Percentiles rank a stretch among this genome's conserved stretches.
These are phyloP conservation scores for Graphilbum sp. DNA, from an alignment of 2,329 filamentous ascomycete species.

Conservation along the genomic window DNA sequence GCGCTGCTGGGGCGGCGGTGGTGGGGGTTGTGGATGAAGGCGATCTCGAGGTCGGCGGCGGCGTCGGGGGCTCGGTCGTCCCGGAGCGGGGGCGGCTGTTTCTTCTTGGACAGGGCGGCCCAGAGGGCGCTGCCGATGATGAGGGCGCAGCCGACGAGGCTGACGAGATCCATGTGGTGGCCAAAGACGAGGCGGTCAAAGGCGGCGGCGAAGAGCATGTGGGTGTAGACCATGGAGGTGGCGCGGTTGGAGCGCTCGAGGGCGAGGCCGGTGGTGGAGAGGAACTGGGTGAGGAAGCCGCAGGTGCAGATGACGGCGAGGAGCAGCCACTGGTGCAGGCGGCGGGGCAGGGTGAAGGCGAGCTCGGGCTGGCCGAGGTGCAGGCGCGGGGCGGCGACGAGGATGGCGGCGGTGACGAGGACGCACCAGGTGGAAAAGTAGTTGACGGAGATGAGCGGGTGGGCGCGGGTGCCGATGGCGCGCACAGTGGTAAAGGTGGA, in stretches of 20 bases:
- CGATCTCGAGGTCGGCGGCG: slow-evolving; percentile 18
- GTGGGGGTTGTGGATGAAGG: not conserved
- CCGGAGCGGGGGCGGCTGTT: too few relatives aligned
- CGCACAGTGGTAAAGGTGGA: slow-evolving; percentile 61
- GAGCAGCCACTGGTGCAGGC: slow-evolving; percentile 43
- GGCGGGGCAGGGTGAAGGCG: slow-evolving; percentile 24
- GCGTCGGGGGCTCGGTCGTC: slow-evolving; percentile 17
- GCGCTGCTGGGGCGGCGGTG: not conserved
- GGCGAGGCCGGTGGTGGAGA: slow-evolving; percentile 62
- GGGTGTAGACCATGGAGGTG: slow-evolving; percentile 40
- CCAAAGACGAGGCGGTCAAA: slow-evolving; percentile 38
- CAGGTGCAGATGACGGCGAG: slow-evolving; percentile 52
- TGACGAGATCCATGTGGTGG: slow-evolving; percentile 30
- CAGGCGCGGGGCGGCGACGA: slow-evolving; percentile 33
- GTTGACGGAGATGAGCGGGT: slow-evolving; percentile 72
- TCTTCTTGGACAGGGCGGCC: slow-evolving; percentile 29
- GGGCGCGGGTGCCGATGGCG: slow-evolving; percentile 63
- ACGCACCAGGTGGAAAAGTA: slow-evolving; percentile 63
- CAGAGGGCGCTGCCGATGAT: slow-evolving; percentile 37
- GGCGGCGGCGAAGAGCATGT: slow-evolving; percentile 37
- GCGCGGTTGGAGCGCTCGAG: slow-evolving; percentile 46
- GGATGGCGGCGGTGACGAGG: slow-evolving; percentile 45
- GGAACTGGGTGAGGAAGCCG: slow-evolving; percentile 73
- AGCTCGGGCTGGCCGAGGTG: slow-evolving; percentile 29
- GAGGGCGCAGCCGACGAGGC: slow-evolving; percentile 31